Base-by-base conservation (phyloP, 495 filamentous ascomycete species). In the Penicillium coprophilum region DNA sequence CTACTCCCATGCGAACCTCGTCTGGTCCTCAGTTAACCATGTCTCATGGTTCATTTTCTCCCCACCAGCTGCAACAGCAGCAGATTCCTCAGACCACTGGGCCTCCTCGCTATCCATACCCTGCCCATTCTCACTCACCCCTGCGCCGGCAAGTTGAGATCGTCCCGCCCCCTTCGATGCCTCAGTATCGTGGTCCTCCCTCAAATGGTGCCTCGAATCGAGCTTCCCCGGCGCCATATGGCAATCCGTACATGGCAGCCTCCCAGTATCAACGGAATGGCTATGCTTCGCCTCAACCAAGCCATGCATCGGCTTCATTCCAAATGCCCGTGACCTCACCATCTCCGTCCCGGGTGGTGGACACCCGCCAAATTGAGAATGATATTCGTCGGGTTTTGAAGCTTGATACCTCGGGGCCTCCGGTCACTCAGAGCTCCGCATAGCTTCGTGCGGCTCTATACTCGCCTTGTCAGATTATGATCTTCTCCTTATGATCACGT, bases 301-400 rank as follows among this genome's bases (percentile, higher is more conserved):
- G 65, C 30, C 64, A 70, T 38, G 57, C 63, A 8, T 53, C 65
- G 30, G 45, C 62, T 20, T 61, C 67, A 12, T 70, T 66, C 32
- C 21, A 53, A 8, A 53, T 67, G 51, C 59, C 71, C 2, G 52
- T 54, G 0, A 70, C 53, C 52, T 55, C 68, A 6, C 63, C 64
- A 11, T 66, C 69, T 32, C 53, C 68, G 43, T 54, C 66, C 8
- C 68, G 65, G 50, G 43, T 63, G 8, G 12, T 68, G 21, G 73
- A 77, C 31, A 75, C 74, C 5, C 76, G 78, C 62, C 67, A 74
- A 38, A 80, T 83, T 57, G 80, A 82, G 64, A 77, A 82, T 63
- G 77, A 82, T 67, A 58, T 83, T 40, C 76, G 78, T n/a, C 69
- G 78, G 19, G 77, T 82, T 38, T 60, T 83, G 68, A 82, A 82